Base-by-base conservation (phyloP, 2,329 filamentous ascomycete genomes). In the Pochonia chlamydosporia region DNA sequence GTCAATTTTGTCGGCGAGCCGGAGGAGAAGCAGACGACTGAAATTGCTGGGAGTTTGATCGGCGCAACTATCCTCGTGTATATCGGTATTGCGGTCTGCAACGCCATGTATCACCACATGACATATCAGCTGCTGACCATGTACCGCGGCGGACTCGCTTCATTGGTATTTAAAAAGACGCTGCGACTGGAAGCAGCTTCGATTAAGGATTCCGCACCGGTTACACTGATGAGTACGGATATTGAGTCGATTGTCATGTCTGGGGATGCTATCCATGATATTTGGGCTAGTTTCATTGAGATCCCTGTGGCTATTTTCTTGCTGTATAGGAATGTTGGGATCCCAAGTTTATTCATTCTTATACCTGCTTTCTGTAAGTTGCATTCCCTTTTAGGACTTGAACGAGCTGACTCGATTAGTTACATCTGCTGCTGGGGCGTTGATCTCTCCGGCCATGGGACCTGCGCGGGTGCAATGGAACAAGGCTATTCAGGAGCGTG, bases 101-200 rank as follows among this genome's bases (percentile, higher is more conserved):
- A 40, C 1, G 44, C 51, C 2, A 60, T 57, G 48, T 63, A 68
- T 46, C 60, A 61, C 24, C 67, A 70, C 47, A 53, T 61, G 20
- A 64, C 64, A 0, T 64, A 56, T 40, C 65, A 67, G 31, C 57
- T 64, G 20, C 61, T 67, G 23, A 63, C 65, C 8, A 64, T 66
- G 59, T 57, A 61, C 26, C 62, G 68, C 20, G 67, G 60, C 1
- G 62, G 59, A 1, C 47, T 71, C 2, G 55, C 65, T 4, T 70
- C 73, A 0, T 60, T 79, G 52, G 69, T 82, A 2, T 81, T 74
- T 53, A 66, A 68, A 16, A 73, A 74, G 53, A 73, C 71, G 0
- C 48, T 72, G 1, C 52, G 56, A 1, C 50, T 72, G 14, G 59
- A 59, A 10, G 55, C 59, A 0, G 51, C 56, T 1, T 51, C 57